Percentiles rank a stretch among this genome's conserved stretches.
These are phyloP conservation scores for Penicillium tannophilum DNA, from an alignment of 495 filamentous ascomycete genomes.

Conservation along the genomic window DNA sequence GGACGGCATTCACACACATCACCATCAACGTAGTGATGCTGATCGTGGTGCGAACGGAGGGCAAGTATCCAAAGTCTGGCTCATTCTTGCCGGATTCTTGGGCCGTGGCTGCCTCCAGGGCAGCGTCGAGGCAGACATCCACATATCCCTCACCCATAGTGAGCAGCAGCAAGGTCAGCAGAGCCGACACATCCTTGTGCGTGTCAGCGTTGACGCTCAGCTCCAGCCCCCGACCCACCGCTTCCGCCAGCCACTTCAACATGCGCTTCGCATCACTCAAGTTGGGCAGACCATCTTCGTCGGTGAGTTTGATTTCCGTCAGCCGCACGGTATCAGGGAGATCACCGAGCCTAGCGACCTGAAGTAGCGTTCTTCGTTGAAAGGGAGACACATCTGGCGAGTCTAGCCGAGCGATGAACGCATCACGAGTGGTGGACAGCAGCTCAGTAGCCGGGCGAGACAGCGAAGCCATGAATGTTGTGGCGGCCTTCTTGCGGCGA, in stretches of 20 bases:
- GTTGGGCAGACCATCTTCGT: slow-evolving; percentile 82
- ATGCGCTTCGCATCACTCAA: slow-evolving; percentile 90
- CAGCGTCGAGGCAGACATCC: slow-evolving; percentile 89
- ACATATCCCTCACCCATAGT: slow-evolving; percentile 94
- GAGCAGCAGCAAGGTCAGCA: slow-evolving; percentile 80
- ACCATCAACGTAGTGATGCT: slow-evolving; percentile 91
- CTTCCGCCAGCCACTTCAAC: slow-evolving; percentile 97
- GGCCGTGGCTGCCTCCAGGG: slow-evolving; percentile 69
- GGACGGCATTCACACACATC: slow-evolving; percentile 82
- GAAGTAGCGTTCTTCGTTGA: slow-evolving; percentile 82
- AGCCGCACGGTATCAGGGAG: slow-evolving; percentile 52
- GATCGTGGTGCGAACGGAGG: slow-evolving; percentile 75
- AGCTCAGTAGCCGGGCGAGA: slow-evolving; percentile 85
- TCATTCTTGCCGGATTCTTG: slow-evolving; percentile 79
- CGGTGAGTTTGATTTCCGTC: slow-evolving; percentile 81
- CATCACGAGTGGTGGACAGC: slow-evolving; percentile 72
- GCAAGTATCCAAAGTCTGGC: slow-evolving; percentile 85
- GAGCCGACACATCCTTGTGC: slow-evolving; percentile 88
- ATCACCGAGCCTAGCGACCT: slow-evolving; percentile 71
- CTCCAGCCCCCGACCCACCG: slow-evolving; percentile 89
- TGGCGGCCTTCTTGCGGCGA: slow-evolving; percentile 78
- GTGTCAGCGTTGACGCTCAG: slow-evolving; percentile 83
- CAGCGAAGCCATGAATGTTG: slow-evolving; percentile 85
- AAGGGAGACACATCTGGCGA: slow-evolving; percentile 80
- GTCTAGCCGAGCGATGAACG: slow-evolving; percentile 82